Percentiles rank a stretch among this genome's conserved stretches.
These are phyloP conservation scores for Diplodia intermedia DNA, from an alignment of 2,329 filamentous ascomycete species.

Conservation along the genomic window DNA sequence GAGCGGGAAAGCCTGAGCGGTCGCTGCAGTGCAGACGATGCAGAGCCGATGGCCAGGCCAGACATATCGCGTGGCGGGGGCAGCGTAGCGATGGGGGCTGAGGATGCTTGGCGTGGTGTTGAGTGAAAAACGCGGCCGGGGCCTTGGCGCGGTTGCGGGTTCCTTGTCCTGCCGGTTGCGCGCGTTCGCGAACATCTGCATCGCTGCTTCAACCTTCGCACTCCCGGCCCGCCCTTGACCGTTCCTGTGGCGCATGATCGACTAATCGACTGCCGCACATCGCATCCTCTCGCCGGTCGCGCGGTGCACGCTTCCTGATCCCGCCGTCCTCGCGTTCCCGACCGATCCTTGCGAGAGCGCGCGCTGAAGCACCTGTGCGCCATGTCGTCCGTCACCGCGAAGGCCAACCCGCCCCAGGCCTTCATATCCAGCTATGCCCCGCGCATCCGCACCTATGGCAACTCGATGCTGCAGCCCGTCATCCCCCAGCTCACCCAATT, in stretches of 20 bases:
- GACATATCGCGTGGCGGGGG: neutral
- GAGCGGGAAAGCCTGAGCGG: neutral
- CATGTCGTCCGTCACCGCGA: conserved; percentile 51
- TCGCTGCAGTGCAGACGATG: neutral
- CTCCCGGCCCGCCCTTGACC: neutral
- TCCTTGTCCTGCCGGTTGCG: conserved; percentile 22
- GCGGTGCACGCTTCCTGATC: neutral
- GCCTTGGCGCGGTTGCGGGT: conserved; percentile 12
- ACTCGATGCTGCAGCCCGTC: conserved; percentile 86
- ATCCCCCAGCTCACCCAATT: conserved; percentile 73
- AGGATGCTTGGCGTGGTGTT: conserved; percentile 31
- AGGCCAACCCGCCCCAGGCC: conserved; percentile 72
- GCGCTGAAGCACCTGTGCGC: conserved; percentile 28
- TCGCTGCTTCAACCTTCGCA: conserved; percentile 9
- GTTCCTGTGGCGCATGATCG: conserved; percentile 14
- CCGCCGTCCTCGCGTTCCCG: conserved; percentile 21
- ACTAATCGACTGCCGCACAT: neutral
- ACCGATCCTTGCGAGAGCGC: conserved; percentile 18
- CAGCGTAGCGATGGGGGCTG: neutral
- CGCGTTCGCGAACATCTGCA: conserved; percentile 30
- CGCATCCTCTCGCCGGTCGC: neutral
- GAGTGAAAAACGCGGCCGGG: conserved; percentile 27
- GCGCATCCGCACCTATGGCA: conserved; percentile 86
- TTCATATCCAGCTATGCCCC: conserved; percentile 93
- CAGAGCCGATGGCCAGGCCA: neutral